Evolutionary conservation across 75 land plant genomes (phyloP).

Genomic region (Adiantum capillusveneris): DNA sequence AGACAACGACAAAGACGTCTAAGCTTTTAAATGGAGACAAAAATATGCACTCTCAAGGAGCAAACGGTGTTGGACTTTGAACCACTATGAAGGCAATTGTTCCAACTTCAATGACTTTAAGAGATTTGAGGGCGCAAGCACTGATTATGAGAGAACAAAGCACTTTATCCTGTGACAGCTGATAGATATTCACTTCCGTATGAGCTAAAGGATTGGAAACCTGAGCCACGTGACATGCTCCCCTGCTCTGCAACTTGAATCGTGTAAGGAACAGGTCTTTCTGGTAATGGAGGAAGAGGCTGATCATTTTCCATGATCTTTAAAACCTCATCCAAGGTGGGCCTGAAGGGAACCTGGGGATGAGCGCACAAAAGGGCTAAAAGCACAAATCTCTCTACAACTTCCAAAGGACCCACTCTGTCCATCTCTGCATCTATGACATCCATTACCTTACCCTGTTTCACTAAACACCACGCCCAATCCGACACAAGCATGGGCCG

Average conservation of each 20-base stretch:
- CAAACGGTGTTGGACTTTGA: no score
- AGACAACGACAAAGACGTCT: no score
- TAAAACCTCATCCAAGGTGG: conserved; percentile 51
- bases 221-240: conserved; percentile 33
- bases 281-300: conserved; percentile 50
- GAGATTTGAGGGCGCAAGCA: no score
- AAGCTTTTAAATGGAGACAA: no score
- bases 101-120: no score
- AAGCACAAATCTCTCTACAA: conserved; percentile 55
- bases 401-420: conserved; percentile 27
- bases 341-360: conserved; percentile 60
- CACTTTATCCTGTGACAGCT: no score
- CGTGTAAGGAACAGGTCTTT: conserved; percentile 39
- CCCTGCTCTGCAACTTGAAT: conserved; percentile 12
- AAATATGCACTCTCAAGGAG: no score
- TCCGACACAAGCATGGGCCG: conserved; percentile 43
- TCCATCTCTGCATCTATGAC: conserved; percentile 25
- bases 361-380: conserved; percentile 70
- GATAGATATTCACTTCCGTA: no score
- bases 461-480: conserved; percentile 73
- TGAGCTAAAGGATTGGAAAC: conserved; percentile 3
- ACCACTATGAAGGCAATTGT: no score
- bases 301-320: conserved; percentile 63
- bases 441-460: conserved; percentile 43
- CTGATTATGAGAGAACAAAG: no score